These are phyloP conservation scores for Delonix regia DNA, from an alignment of 306 rosid genomes.

Conservation along the genomic window DNA sequence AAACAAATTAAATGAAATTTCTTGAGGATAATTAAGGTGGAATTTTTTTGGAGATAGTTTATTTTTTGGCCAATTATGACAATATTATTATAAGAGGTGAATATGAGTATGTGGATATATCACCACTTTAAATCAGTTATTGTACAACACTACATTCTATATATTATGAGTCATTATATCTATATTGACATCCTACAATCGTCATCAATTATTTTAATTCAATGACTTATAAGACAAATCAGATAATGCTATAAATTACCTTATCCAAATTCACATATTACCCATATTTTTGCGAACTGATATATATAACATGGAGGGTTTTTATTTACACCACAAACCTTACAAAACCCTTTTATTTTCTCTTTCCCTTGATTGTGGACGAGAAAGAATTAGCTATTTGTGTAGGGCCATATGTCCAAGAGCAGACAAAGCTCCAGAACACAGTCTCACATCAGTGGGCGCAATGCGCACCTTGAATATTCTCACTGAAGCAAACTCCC, in stretches of 20 bases:
- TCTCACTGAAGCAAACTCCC: not conserved
- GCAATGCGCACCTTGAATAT: not conserved
- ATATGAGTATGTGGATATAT: not conserved
- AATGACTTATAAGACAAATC: too few species aligned
- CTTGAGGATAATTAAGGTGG: not conserved
- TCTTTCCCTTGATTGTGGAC: not conserved
- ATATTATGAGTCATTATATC: too few species aligned
- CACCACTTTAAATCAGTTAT: too few species aligned
- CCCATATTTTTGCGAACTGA: not conserved
- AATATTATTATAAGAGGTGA: not conserved
- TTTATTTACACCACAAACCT: not conserved
- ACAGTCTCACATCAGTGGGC: not conserved
- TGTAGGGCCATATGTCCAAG: slow-evolving; percentile 26
- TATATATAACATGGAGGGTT: not conserved
- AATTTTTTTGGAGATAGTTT: not conserved
- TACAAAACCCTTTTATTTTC: not conserved
- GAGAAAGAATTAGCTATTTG: slow-evolving; percentile 17
- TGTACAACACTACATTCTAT: too few species aligned
- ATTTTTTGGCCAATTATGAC: not conserved
- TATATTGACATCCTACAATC: too few species aligned
- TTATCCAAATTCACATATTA: too few species aligned
- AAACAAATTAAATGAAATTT: not conserved
- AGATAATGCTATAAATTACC: too few species aligned
- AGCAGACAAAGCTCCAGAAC: slow-evolving; percentile 38
- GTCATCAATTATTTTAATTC: too few species aligned